Evolutionary conservation across 2,329 filamentous ascomycete species (phyloP).

Genomic region (Aspergillus caelatus): DNA sequence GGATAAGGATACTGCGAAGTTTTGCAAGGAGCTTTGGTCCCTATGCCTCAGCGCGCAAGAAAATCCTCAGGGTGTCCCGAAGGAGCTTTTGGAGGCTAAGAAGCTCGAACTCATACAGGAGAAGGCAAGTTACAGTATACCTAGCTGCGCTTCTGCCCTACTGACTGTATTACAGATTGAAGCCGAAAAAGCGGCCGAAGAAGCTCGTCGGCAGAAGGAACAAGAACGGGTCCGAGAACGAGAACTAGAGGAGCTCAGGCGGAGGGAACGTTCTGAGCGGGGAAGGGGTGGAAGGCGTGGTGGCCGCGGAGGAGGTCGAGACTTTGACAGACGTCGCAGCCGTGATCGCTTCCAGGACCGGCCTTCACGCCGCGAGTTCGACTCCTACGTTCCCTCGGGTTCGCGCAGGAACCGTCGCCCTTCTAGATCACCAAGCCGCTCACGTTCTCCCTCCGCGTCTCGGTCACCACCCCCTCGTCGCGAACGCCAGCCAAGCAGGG

Average conservation of each 20-base stretch:
- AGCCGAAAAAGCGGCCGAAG: conserved; percentile 78
- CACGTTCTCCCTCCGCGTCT: conserved; percentile 36
- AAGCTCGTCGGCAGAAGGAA: conserved; percentile 71
- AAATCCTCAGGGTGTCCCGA: conserved; percentile 87
- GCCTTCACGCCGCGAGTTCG: conserved; percentile 54
- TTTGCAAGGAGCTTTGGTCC: conserved; percentile 94
- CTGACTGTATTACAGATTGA: conserved; percentile 62
- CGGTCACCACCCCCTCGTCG: conserved; percentile 36
- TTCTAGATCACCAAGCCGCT: conserved; percentile 37
- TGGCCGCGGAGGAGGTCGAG: conserved; percentile 39
- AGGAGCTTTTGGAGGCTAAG: conserved; percentile 93
- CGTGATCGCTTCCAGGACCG: conserved; percentile 49
- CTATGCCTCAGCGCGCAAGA: conserved; percentile 86
- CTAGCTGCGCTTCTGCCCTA: not conserved
- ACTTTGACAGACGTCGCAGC: conserved; percentile 55
- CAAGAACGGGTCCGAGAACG: conserved; percentile 72
- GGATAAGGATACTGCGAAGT: conserved; percentile 83
- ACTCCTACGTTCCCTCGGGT: conserved; percentile 60
- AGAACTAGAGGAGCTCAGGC: conserved; percentile 68
- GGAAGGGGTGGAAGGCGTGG: conserved; percentile 40
- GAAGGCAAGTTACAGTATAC: conserved; percentile 62
- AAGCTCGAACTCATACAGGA: conserved; percentile 93
- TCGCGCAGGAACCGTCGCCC: conserved; percentile 42
- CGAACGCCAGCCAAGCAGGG: conserved; percentile 27
- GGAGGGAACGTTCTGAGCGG: conserved; percentile 51